These are phyloP conservation scores for Cystobasidium onofrii DNA, from an alignment of 768 basidiomycete genomes.

Conservation along the genomic window DNA sequence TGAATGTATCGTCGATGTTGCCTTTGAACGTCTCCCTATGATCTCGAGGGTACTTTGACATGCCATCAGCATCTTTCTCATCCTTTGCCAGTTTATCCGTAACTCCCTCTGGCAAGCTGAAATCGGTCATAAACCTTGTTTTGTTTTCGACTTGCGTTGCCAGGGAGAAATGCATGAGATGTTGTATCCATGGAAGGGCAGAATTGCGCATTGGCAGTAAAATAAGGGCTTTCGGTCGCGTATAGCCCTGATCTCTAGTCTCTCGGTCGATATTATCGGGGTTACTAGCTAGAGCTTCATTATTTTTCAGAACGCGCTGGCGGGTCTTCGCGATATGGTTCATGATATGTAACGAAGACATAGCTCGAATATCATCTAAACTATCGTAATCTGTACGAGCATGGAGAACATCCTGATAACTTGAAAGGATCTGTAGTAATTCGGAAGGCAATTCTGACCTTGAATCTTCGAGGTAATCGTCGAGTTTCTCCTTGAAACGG, in stretches of 20 bases:
- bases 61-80: slow-evolving; percentile 48
- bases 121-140: slow-evolving; percentile 70
- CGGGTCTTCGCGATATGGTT: slow-evolving; percentile 94
- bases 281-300: slow-evolving; percentile 74
- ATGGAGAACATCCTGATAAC: slow-evolving; percentile 68
- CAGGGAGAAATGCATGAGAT: slow-evolving; percentile 58
- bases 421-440: slow-evolving; percentile 38
- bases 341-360: slow-evolving; percentile 66
- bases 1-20: slow-evolving; percentile 93
- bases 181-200: slow-evolving; percentile 71
- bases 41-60: slow-evolving; percentile 70
- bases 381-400: slow-evolving; percentile 60
- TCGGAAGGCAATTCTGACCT: not conserved
- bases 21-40: slow-evolving; percentile 90
- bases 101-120: slow-evolving; percentile 66
- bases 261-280: slow-evolving; percentile 54
- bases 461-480: not conserved
- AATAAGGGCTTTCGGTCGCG: slow-evolving; percentile 84
- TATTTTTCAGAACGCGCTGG: slow-evolving; percentile 79
- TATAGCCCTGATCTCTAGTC: slow-evolving; percentile 89
- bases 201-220: slow-evolving; percentile 88
- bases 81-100: slow-evolving; percentile 60
- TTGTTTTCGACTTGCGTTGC: slow-evolving; percentile 74
- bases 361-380: slow-evolving; percentile 60
- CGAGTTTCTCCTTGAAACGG: slow-evolving; percentile 36